These are phyloP conservation scores for Metarhizium anisopliae DNA, from an alignment of 2,329 filamentous ascomycete species.

Conservation along the genomic window DNA sequence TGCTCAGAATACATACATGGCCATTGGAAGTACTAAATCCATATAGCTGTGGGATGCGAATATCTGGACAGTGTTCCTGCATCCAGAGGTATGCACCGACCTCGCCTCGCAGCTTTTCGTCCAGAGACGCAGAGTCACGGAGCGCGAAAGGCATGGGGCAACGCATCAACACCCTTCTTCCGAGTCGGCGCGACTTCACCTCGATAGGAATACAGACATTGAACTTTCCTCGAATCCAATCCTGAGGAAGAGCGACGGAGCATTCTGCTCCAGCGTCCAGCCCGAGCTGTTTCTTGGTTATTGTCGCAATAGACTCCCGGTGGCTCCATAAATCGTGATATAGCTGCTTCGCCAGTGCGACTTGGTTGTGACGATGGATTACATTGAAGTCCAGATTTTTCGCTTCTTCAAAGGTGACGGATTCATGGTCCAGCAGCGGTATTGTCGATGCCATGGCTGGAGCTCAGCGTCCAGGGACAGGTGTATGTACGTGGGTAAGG, in stretches of 20 bases:
- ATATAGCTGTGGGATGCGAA: conserved; percentile 16
- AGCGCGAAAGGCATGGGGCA: conserved; percentile 25
- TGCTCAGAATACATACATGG: conserved; percentile 5
- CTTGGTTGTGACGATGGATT: background rate
- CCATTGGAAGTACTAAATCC: conserved; percentile 12
- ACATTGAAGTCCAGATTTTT: background rate
- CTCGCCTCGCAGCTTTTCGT: conserved; percentile 32
- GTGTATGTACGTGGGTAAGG: no score
- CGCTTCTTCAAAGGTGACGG: background rate
- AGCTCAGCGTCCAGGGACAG: background rate
- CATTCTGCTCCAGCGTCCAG: conserved; percentile 15
- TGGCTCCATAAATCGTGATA: conserved; percentile 4
- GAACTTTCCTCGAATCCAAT: conserved; percentile 25
- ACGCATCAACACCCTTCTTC: conserved; percentile 18
- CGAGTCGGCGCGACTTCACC: conserved; percentile 12
- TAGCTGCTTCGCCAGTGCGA: background rate
- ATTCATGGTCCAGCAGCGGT: background rate
- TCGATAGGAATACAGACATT: conserved; percentile 25
- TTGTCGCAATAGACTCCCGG: conserved; percentile 9
- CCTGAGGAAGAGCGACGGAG: conserved; percentile 12
- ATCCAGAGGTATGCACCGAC: conserved; percentile 17
- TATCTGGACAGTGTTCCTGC: conserved; percentile 15
- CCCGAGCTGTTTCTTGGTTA: conserved; percentile 16
- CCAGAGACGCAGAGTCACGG: conserved; percentile 2
- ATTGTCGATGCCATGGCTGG: conserved; percentile 1